These are phyloP conservation scores for Talaromyces sp. DNA, from an alignment of 2,329 filamentous ascomycete genomes.

Conservation along the genomic window DNA sequence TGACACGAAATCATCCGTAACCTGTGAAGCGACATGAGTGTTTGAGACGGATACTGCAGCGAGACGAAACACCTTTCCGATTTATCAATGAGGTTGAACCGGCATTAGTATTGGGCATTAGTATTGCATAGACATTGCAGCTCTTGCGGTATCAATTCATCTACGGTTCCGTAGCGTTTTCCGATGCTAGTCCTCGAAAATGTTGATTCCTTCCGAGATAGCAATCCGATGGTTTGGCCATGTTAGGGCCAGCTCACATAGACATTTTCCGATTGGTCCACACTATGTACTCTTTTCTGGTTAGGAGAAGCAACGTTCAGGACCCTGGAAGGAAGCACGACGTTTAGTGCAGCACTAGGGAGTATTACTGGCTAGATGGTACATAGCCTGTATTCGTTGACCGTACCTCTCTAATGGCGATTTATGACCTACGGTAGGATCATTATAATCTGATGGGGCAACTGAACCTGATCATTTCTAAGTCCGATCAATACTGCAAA, in stretches of 20 bases:
- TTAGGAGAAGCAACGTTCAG: background rate
- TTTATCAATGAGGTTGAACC: background rate
- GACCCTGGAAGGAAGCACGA: no score
- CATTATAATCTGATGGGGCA: no score
- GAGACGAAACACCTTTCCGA: background rate
- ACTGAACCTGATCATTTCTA: no score
- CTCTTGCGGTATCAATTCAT: background rate
- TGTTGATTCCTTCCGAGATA: background rate
- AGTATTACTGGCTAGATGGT: no score
- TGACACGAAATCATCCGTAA: background rate
- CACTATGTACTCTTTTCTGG: background rate
- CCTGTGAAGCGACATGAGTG: background rate
- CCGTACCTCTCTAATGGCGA: no score
- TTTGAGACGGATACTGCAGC: background rate
- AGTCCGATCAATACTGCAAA: no score
- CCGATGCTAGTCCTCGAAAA: background rate
- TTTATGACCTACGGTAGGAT: no score
- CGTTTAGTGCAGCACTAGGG: no score
- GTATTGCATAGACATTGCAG: background rate
- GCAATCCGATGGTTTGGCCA: background rate
- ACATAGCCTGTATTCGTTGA: no score
- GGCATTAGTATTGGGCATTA: background rate
- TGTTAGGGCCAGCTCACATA: background rate
- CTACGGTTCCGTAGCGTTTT: background rate
- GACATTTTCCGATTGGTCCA: background rate